phyloP scores from a whole-genome alignment of 805 yeast species.

The Cyberlindnera suaveolens region DNA sequence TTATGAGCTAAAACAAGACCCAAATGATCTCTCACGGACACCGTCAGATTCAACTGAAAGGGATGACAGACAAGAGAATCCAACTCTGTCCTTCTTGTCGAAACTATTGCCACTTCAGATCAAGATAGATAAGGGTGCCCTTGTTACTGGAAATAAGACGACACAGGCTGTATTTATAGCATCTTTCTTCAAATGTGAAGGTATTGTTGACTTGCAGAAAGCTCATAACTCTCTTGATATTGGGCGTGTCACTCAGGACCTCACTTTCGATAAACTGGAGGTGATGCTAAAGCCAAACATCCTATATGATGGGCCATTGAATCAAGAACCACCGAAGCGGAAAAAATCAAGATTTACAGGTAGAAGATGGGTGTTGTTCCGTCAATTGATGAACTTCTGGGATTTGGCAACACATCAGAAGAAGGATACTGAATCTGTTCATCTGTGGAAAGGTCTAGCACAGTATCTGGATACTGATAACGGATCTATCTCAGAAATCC shows the following conservation, averaged over 20 bases:
- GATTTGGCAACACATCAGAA: background rate
- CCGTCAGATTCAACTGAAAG: slow-evolving; percentile 12
- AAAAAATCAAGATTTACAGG: background rate
- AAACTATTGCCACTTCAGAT: slow-evolving; percentile 57
- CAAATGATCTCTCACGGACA: slow-evolving; percentile 1
- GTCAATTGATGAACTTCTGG: slow-evolving; percentile 3
- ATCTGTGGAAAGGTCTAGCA: slow-evolving; percentile 68
- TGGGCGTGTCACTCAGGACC: slow-evolving; percentile 40
- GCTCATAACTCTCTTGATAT: slow-evolving; percentile 49
- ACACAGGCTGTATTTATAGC: slow-evolving; percentile 69
- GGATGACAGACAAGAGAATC: background rate
- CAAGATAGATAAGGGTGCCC: slow-evolving; percentile 56
- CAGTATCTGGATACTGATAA: slow-evolving; percentile 49
- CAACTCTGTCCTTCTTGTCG: slow-evolving; percentile 18
- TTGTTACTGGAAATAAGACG: slow-evolving; percentile 72
- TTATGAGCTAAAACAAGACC: background rate
- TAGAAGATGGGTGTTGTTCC: slow-evolving; percentile 2
- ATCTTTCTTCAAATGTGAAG: slow-evolving; percentile 49
- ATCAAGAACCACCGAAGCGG: background rate
- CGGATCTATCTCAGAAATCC: slow-evolving; percentile 27
- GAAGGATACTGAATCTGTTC: slow-evolving; percentile 6
- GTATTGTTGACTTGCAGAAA: slow-evolving; percentile 48
- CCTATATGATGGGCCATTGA: slow-evolving; percentile 40
- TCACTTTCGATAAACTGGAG: slow-evolving; percentile 46
- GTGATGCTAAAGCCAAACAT: slow-evolving; percentile 66